These are phyloP conservation scores for Cystofilobasidium bisporidii DNA, from an alignment of 768 basidiomycete genomes.

Conservation along the genomic window DNA sequence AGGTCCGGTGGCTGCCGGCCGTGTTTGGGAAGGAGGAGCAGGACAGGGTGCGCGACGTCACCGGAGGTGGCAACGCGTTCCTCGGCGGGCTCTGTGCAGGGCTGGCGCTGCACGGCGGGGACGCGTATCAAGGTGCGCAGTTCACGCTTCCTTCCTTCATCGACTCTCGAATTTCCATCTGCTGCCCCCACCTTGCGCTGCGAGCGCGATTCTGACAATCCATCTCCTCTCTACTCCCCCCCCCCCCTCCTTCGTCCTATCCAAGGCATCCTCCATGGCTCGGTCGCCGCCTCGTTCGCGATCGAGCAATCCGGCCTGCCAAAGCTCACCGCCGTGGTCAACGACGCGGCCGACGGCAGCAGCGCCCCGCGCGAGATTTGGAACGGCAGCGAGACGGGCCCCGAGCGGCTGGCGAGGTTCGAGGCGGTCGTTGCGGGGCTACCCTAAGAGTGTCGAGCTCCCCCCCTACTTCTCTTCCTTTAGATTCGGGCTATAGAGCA, in stretches of 20 bases:
- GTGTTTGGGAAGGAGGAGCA: conserved; percentile 23
- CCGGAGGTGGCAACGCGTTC: conserved; percentile 24
- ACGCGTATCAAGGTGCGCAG: conserved; percentile 13
- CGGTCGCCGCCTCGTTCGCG: conserved; percentile 23
- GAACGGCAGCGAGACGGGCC: conserved; percentile 4
- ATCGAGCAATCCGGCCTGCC: conserved; percentile 27
- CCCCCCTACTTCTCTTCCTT: too few relatives aligned
- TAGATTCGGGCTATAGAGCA: too few relatives aligned
- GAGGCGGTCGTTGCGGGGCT: neutral
- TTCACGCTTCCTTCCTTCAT: neutral
- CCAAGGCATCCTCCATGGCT: conserved; percentile 18
- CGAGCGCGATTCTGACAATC: neutral
- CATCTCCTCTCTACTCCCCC: neutral
- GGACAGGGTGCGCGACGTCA: conserved; percentile 23
- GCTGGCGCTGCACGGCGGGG: conserved; percentile 5
- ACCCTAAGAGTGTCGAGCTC: too few relatives aligned
- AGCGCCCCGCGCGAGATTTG: neutral
- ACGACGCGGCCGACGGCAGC: neutral
- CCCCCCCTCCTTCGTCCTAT: neutral
- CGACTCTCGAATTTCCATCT: neutral
- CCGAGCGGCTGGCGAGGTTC: neutral
- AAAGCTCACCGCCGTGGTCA: neutral
- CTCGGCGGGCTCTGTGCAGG: conserved; percentile 22
- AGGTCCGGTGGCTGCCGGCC: conserved; percentile 17
- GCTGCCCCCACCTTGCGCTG: neutral